Evolutionary conservation across 1,139 yeast species (phyloP).

Genomic region (Kurtzmaniella natalensis): DNA sequence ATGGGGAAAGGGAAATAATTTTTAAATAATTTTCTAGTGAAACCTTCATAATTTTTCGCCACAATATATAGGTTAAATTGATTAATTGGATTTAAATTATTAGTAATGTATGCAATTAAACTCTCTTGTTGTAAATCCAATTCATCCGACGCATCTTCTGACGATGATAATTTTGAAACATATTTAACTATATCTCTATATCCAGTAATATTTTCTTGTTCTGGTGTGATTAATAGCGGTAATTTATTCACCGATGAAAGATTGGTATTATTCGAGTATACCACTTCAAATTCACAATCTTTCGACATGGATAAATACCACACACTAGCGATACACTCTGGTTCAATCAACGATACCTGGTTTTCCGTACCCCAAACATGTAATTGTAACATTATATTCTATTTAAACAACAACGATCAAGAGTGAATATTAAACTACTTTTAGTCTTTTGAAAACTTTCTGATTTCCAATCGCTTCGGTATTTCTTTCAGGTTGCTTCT

Average conservation of each 20-base stretch:
- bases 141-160: slow-evolving; percentile 8
- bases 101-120: slow-evolving; percentile 29
- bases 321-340: slow-evolving; percentile 34
- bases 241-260: slow-evolving; percentile 48
- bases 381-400: slow-evolving; percentile 27
- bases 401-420: too few relatives aligned
- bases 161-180: slow-evolving; percentile 19
- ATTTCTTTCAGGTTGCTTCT: too few relatives aligned
- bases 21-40: slow-evolving; percentile 58
- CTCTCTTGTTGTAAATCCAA: slow-evolving; percentile 7
- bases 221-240: slow-evolving; percentile 47
- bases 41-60: slow-evolving; percentile 58
- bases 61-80: slow-evolving; percentile 61
- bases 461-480: too few relatives aligned
- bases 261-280: slow-evolving; percentile 58
- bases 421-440: too few relatives aligned
- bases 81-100: slow-evolving; percentile 45
- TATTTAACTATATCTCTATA: slow-evolving; percentile 32
- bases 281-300: slow-evolving; percentile 24
- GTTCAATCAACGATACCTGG: slow-evolving; percentile 33
- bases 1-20: slow-evolving; percentile 71
- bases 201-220: slow-evolving; percentile 11
- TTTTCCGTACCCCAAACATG: slow-evolving; percentile 55
- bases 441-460: too few relatives aligned
- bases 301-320: slow-evolving; percentile 27